Evolutionary conservation across 2,329 filamentous ascomycete species (phyloP).

Genomic region (Colletotrichum sp.): DNA sequence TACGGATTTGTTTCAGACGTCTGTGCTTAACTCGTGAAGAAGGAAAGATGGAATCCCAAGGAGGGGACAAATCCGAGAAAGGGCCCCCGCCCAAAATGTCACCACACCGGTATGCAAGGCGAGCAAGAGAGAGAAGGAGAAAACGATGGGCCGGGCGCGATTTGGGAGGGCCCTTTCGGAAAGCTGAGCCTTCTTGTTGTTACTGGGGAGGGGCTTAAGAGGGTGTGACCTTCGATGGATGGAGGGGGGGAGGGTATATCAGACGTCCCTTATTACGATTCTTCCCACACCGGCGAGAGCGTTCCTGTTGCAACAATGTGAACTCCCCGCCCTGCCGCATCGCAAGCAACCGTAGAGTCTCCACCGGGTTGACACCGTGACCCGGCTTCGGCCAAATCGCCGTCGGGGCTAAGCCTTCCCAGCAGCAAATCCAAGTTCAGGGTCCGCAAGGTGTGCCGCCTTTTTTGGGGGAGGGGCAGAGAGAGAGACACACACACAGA

Average conservation of each 20-base stretch:
- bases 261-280: background rate
- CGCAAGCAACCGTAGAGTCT: background rate
- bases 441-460: background rate
- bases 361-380: constrained; percentile 6
- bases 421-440: background rate
- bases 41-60: background rate
- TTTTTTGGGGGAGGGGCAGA: background rate
- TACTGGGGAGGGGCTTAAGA: background rate
- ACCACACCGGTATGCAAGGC: background rate
- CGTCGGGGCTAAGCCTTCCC: background rate
- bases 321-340: constrained; percentile 12
- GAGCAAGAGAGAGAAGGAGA: background rate
- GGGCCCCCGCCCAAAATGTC: background rate
- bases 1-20: background rate
- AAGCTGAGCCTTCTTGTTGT: background rate
- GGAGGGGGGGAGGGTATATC: background rate
- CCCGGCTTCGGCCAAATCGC: background rate
- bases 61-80: background rate
- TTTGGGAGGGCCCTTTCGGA: background rate
- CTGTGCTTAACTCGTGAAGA: background rate
- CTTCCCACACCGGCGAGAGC: background rate
- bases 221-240: background rate
- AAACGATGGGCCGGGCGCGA: background rate
- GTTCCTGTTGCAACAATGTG: background rate
- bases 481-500: background rate